Evolutionary conservation across 768 basidiomycete species (phyloP).

Genomic region (Holtermanniella nyarrowii): DNA sequence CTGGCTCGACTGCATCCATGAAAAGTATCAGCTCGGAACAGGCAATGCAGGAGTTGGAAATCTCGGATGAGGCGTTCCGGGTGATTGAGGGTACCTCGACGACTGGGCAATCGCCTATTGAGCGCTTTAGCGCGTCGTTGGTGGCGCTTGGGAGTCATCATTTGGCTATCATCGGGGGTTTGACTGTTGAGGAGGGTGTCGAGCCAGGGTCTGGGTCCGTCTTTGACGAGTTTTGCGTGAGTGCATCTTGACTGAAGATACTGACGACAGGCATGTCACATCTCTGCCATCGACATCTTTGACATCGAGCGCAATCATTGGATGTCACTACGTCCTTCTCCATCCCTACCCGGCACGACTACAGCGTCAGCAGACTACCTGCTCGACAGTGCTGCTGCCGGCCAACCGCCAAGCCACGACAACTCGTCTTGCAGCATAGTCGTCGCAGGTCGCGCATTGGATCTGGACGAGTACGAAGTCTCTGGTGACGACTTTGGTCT

Average conservation of each 20-base stretch:
- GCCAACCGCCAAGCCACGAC: neutral
- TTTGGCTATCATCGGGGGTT: slow-evolving; percentile 1
- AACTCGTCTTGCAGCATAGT: neutral
- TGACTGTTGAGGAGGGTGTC: slow-evolving; percentile 2
- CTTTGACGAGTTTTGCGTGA: slow-evolving; percentile 3
- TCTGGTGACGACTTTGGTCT: neutral
- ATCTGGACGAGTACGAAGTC: neutral
- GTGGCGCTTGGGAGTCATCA: neutral
- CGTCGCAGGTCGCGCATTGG: neutral
- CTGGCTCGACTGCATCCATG: too few species aligned
- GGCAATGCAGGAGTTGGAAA: too few species aligned
- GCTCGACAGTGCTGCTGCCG: neutral
- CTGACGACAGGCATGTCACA: neutral
- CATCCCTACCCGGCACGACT: neutral
- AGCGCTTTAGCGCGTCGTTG: slow-evolving; percentile 1
- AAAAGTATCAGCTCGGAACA: too few species aligned
- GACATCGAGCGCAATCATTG: neutral
- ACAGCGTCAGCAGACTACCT: neutral
- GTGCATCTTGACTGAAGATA: neutral
- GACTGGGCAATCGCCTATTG: neutral
- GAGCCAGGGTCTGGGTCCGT: neutral
- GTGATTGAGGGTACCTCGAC: too few species aligned
- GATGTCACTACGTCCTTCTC: neutral
- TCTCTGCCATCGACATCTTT: slow-evolving; percentile 2
- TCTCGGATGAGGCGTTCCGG: too few species aligned